Evolutionary conservation across 148 eudicot species (phyloP), one percentile per base, ranked within the genome.

Genomic region (Arbutus unedo): DNA sequence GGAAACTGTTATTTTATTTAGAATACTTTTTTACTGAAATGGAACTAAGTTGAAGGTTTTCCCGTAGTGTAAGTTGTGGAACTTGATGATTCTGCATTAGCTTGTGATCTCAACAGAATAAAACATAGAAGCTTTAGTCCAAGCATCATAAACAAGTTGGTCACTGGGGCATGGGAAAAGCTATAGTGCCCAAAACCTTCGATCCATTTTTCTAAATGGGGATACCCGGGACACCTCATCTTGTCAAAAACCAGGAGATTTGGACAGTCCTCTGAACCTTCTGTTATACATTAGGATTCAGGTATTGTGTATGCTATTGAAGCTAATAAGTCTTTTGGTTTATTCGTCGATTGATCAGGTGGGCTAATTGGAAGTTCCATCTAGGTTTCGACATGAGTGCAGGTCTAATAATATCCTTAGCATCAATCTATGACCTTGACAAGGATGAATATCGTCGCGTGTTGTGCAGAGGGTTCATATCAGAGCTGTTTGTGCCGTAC

Each of bases 341-440:
- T 38, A 70, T 70, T 43, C 9, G 8, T 15, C n/a, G 19, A 6
- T 41, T 18, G 41, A 19, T 54, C 50, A 92, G 94, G 88, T 89
- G 93, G 93, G 87, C 78, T n/a, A 83, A 89, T 45, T 92, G 92
- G 93, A 81, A 73, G 48, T 90, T 92, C 50, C 95, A 92, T 71
- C 41, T 89, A 49, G 84, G 87, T 2, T 91, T 88, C 23, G 91
- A 90, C 82, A 83, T 87, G 82, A 73, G 92, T 82, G 90, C 81
- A n/a, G 93, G 92, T 3, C 74, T 83, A 48, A 60, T 88, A 0
- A 84, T 89, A 84, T 92, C 95, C 44, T 76, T 81, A 78, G 91
- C 91, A 60, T 88, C 91, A 31, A 87, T 90, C 13, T 86, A 60
- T 19, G 92, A 88, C 66, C 43, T 51, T 2, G 82, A 85, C n/a